Evolutionary conservation across 2,329 filamentous ascomycete genomes (phyloP), one percentile per base, ranked within the genome.

Genomic region (Exutisphaerella laricina): DNA sequence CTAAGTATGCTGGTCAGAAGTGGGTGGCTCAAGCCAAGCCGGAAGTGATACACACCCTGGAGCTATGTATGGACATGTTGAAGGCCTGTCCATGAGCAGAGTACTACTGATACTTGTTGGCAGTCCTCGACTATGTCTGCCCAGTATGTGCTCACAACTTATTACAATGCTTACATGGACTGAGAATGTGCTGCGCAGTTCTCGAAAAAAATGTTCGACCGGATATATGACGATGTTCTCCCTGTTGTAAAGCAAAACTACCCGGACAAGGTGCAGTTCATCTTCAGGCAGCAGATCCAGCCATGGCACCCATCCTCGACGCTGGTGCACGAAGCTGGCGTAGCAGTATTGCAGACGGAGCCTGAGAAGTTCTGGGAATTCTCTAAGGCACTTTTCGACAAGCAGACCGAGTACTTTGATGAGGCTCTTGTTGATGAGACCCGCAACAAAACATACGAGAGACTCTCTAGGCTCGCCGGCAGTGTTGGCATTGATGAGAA

Each of bases 81-180:
- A 18, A 16, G n/a, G n/a, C n/a, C n/a, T n/a, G n/a, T n/a, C n/a
- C n/a, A n/a, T n/a, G n/a, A n/a, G n/a, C n/a, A n/a, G 23, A 6
- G 12, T 26, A 26, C 9, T 41, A 21, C 29, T 36, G 26, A 44
- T 23, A 5, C 7, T 14, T 14, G 18, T 14, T 14, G 2, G 14
- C 14, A 79, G 75, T 85, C 66, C 80, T 95, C 55, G 89, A 96
- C 73, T 96, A 94, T 71, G 85, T 88, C 60, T 96, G 89, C 65
- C 88, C 88, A 29, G 69, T 74, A 56, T 44, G 63, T 36, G 13
- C 25, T 21, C 33, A 12, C n/a, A 17, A n/a, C 14, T n/a, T 2
- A 3, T 3, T 12, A 3, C 13, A 6, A 10, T 12, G 13, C 5
- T 4, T 2, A 7, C 12, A 30, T 3, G 6, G 9, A n/a, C 37